phyloP scores from a whole-genome alignment of 257 asterid genomes.

The Ehretia macrophylla region DNA sequence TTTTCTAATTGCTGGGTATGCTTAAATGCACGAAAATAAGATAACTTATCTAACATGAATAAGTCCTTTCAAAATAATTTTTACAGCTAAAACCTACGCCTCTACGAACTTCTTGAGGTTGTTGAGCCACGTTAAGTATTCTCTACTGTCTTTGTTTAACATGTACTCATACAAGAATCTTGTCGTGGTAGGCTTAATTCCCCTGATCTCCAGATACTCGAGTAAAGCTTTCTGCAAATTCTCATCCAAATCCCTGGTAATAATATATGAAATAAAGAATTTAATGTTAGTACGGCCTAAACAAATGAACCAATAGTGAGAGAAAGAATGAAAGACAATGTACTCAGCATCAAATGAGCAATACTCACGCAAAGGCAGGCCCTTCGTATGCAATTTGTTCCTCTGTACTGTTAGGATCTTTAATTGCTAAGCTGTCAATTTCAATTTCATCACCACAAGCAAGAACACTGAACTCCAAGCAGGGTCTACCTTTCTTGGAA shows the following conservation, averaged over 20 bases:
- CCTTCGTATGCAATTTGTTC: slow-evolving; percentile 85
- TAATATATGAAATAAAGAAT: too few species aligned
- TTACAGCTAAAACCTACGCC: slow-evolving; percentile 24
- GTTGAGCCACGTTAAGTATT: slow-evolving; percentile 69
- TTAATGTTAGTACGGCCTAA: too few species aligned
- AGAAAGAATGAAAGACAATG: neutral
- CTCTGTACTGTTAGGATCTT: slow-evolving; percentile 45
- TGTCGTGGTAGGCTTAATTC: slow-evolving; percentile 72
- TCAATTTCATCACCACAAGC: slow-evolving; percentile 66
- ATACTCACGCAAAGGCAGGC: slow-evolving; percentile 67
- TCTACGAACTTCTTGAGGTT: slow-evolving; percentile 65
- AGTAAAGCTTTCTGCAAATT: slow-evolving; percentile 89
- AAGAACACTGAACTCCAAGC: slow-evolving; percentile 64
- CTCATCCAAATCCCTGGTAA: slow-evolving; percentile 80
- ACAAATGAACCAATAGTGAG: neutral
- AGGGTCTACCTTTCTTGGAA: slow-evolving; percentile 54
- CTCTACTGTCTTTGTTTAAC: slow-evolving; percentile 70
- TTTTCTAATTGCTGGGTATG: too few species aligned
- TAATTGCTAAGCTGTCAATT: slow-evolving; percentile 58
- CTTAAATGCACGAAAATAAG: too few species aligned
- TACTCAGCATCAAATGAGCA: neutral
- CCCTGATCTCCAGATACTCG: slow-evolving; percentile 85
- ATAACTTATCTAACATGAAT: too few species aligned
- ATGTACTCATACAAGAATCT: slow-evolving; percentile 79
- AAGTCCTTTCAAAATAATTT: too few species aligned